phyloP scores from a whole-genome alignment of 2,329 filamentous ascomycete species.

The Neonectria hederae region DNA sequence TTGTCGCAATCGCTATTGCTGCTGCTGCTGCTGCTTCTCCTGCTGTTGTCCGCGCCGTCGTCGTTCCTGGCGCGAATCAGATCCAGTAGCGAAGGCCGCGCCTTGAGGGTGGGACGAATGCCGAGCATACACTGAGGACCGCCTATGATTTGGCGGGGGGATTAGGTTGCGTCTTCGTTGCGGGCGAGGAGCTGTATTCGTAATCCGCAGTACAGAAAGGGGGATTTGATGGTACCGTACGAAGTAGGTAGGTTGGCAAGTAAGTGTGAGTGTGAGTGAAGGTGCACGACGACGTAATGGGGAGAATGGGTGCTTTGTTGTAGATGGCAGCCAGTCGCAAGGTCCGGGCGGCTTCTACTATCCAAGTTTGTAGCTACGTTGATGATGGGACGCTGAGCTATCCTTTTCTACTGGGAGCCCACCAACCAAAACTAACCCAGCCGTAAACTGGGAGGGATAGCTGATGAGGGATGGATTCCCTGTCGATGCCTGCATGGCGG shows the following conservation, averaged over 20 bases:
- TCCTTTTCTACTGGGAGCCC: neutral
- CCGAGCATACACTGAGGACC: conserved; percentile 57
- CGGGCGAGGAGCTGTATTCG: neutral
- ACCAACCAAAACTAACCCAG: neutral
- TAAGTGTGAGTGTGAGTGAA: neutral
- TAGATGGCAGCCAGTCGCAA: neutral
- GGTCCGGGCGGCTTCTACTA: neutral
- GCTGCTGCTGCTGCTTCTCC: conserved; percentile 16
- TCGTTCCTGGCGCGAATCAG: conserved; percentile 53
- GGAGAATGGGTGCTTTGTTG: neutral
- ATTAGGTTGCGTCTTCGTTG: conserved; percentile 15
- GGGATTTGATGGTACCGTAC: conserved; percentile 9
- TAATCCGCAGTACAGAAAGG: neutral
- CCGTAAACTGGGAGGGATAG: neutral
- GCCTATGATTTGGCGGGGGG: conserved; percentile 25
- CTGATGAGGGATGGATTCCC: neutral
- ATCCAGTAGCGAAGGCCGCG: conserved; percentile 64
- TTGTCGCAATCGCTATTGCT: conserved; percentile 18
- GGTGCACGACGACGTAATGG: neutral
- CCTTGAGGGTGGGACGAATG: conserved; percentile 59
- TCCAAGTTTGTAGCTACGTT: neutral
- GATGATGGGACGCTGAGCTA: neutral
- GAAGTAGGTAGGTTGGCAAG: neutral
- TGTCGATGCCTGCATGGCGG: conserved; percentile 11
- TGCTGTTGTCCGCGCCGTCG: conserved; percentile 36